Percentiles rank a stretch among this genome's conserved stretches.
These are phyloP conservation scores for Pseudogymnoascus sp. DNA, from an alignment of 2,329 filamentous ascomycete species.

Conservation along the genomic window DNA sequence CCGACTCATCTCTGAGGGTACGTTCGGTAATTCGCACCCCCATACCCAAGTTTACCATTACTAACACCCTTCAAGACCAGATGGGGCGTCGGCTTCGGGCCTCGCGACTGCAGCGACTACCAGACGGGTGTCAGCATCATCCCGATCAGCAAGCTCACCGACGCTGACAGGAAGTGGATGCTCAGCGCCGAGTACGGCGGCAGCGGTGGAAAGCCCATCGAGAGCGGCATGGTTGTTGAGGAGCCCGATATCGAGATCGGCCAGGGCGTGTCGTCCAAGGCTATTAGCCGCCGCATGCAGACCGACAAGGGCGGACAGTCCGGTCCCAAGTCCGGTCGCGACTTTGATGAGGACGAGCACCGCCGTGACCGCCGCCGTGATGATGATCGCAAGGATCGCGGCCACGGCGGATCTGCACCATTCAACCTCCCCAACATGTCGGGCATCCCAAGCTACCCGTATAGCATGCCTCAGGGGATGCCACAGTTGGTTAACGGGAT, in stretches of 20 bases:
- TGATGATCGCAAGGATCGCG: constrained; percentile 16
- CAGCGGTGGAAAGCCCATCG: constrained; percentile 75
- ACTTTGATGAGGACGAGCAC: constrained; percentile 27
- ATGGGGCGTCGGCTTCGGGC: constrained; percentile 96
- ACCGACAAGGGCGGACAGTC: constrained; percentile 60
- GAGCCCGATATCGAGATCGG: constrained; percentile 99
- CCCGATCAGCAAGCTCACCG: constrained; percentile 84
- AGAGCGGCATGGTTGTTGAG: constrained; percentile 80
- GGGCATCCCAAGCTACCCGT: constrained; percentile 17
- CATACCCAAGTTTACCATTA: background rate
- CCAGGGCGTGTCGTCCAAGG: constrained; percentile 93
- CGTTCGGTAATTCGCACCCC: constrained; percentile 16
- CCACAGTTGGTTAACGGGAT: constrained; percentile 42
- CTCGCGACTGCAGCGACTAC: constrained; percentile 95
- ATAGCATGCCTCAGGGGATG: constrained; percentile 16
- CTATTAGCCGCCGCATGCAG: constrained; percentile 62
- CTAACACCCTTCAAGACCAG: constrained; percentile 54
- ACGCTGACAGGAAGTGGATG: constrained; percentile 97
- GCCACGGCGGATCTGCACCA: constrained; percentile 13
- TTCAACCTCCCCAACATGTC: constrained; percentile 20
- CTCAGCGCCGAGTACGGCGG: constrained; percentile 88
- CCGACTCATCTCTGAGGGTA: constrained; percentile 45
- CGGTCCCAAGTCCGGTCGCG: constrained; percentile 49
- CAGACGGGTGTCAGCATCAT: constrained; percentile 86
- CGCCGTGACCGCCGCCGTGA: constrained; percentile 19